phyloP scores from a whole-genome alignment of 2,329 filamentous ascomycete genomes.

The Sordariomycetes sp. region DNA sequence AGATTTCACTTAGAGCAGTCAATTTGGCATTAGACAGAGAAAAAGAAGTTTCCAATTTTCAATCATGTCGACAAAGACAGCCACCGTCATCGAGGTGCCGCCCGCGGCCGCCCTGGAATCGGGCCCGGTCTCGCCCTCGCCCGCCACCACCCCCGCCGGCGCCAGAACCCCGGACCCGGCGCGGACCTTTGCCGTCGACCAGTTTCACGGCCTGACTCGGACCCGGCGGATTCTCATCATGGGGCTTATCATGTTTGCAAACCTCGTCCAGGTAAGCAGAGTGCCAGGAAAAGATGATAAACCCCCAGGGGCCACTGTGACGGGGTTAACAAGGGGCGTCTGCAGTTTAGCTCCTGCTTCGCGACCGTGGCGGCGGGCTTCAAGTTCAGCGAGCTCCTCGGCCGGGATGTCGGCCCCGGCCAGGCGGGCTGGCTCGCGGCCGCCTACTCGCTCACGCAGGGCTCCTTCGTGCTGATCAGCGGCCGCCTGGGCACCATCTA shows the following conservation, averaged over 20 bases:
- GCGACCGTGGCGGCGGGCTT: conserved; percentile 18
- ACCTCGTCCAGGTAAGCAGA: neutral
- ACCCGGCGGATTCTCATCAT: neutral
- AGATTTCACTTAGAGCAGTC: neutral
- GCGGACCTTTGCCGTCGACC: neutral
- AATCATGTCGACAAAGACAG: neutral
- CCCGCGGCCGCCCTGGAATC: neutral
- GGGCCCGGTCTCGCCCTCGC: neutral
- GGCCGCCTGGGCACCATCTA: conserved; percentile 47
- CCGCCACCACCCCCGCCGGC: neutral
- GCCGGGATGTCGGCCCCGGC: conserved; percentile 15
- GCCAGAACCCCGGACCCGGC: neutral
- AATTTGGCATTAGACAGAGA: neutral
- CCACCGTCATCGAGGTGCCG: neutral
- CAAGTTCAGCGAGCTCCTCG: conserved; percentile 15
- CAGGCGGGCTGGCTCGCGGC: conserved; percentile 28
- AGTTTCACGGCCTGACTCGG: conserved; percentile 1
- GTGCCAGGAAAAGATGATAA: neutral
- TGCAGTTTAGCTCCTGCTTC: conserved; percentile 18
- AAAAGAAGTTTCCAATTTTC: neutral
- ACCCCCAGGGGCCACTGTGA: neutral
- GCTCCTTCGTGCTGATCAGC: conserved; percentile 46
- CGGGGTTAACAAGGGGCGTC: neutral
- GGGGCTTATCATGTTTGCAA: neutral
- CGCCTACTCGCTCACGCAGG: conserved; percentile 33